Evolutionary conservation across 441 rosid genomes (phyloP).

Genomic region (Manihot esculenta): DNA sequence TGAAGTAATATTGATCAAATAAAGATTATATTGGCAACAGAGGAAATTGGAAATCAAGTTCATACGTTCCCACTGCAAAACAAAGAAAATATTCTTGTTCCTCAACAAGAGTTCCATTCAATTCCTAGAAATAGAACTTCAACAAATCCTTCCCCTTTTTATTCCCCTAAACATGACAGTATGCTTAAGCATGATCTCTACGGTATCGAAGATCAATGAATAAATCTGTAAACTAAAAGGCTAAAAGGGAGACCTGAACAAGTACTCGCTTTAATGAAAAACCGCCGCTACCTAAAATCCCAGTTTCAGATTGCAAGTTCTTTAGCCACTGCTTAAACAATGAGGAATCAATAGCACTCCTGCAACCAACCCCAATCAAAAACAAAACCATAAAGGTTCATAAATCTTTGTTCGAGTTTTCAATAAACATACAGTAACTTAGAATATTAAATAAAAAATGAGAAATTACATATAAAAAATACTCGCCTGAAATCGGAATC

Average conservation of each 20-base stretch:
- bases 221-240: too few relatives aligned
- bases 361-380: slow-evolving; percentile 15
- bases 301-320: slow-evolving; percentile 68
- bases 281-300: slow-evolving; percentile 60
- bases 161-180: too few relatives aligned
- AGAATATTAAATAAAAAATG: background rate
- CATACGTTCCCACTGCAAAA: background rate
- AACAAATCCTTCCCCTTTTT: too few relatives aligned
- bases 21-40: background rate
- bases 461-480: background rate
- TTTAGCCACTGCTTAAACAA: slow-evolving; percentile 80
- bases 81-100: too few relatives aligned
- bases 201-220: too few relatives aligned
- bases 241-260: slow-evolving; percentile 51
- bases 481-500: slow-evolving; percentile 58
- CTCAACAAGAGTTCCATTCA: too few relatives aligned
- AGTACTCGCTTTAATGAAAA: slow-evolving; percentile 65
- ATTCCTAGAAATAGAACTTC: background rate
- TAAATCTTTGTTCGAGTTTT: too few relatives aligned
- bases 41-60: background rate
- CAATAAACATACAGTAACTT: background rate
- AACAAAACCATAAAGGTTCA: too few relatives aligned
- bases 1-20: too few relatives aligned
- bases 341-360: slow-evolving; percentile 66
- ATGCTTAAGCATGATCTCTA: too few relatives aligned